Conservation (phyloP, 2,329 filamentous ascomycete species). For the Talaromyces albobiverticillius region DNA sequence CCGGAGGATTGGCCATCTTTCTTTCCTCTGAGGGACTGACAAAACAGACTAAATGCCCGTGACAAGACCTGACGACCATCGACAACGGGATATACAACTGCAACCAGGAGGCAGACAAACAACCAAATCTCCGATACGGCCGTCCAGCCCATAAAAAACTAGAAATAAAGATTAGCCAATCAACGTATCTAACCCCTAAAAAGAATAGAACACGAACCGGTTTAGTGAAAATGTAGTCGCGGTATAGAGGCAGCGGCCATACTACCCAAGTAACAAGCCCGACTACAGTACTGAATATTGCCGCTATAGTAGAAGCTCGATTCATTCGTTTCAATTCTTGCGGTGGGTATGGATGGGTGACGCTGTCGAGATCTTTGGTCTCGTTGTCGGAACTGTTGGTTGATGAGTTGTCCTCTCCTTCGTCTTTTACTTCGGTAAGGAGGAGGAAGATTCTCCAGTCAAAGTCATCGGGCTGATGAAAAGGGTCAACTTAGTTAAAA, state of each 20-base stretch:
- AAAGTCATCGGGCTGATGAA: constrained; percentile 11
- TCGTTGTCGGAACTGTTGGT: neutral
- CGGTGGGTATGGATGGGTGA: constrained; percentile 20
- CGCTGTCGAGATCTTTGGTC: constrained; percentile 14
- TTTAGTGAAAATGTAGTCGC: constrained; percentile 21
- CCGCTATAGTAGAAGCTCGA: constrained; percentile 21
- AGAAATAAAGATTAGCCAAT: neutral
- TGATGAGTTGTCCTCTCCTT: neutral
- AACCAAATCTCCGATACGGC: constrained; percentile 20
- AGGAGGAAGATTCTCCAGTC: constrained; percentile 13
- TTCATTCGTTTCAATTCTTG: constrained; percentile 18
- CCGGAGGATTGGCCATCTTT: neutral
- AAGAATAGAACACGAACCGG: neutral
- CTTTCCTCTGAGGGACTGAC: neutral
- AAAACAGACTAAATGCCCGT: constrained; percentile 11
- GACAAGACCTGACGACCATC: constrained; percentile 17
- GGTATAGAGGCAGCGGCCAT: constrained; percentile 21
- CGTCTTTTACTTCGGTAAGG: constrained; percentile 8
- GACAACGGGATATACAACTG: constrained; percentile 18
- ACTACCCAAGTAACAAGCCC: constrained; percentile 21
- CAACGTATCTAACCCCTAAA: too few relatives aligned
- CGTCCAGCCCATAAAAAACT: constrained; percentile 20
- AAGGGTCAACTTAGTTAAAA: neutral
- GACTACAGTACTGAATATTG: constrained; percentile 21
- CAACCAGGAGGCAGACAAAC: constrained; percentile 17